A percentile compares a stretch with the other conserved stretches of the same genome.
phyloP scores from a whole-genome alignment of 73 alveolate species.

The Tetrahymena thermophila region DNA sequence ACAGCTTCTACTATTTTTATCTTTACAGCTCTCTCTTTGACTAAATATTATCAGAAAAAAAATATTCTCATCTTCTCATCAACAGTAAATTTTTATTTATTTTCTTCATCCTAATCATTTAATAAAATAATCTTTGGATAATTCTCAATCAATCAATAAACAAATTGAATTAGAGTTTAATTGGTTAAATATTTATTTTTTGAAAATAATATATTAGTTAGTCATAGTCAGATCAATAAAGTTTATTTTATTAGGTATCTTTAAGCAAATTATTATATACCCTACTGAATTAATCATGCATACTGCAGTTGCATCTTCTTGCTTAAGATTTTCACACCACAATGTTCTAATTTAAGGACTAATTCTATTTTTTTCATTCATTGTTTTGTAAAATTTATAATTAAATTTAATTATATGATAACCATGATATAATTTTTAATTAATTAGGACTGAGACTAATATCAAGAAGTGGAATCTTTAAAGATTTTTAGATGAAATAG shows the following conservation, averaged over 20 bases:
- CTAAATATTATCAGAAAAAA: background rate
- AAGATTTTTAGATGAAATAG: background rate
- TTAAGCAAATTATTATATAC: background rate
- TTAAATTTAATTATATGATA: background rate
- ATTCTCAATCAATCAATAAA: background rate
- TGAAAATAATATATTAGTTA: background rate
- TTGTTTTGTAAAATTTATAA: background rate
- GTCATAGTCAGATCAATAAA: background rate
- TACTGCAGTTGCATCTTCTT: background rate
- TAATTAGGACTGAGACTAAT: background rate
- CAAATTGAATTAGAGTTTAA: too few relatives aligned
- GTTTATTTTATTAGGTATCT: background rate
- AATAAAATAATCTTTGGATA: too few relatives aligned
- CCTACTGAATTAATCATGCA: background rate
- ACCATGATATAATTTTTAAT: background rate
- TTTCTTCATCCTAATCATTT: too few relatives aligned
- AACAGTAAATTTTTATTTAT: background rate
- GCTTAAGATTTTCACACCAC: background rate
- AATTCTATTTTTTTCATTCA: background rate
- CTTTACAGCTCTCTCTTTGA: background rate
- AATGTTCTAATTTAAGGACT: background rate
- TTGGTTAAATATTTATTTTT: too few relatives aligned
- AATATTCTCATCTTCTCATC: background rate
- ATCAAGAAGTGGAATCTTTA: background rate
- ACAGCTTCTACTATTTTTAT: background rate